These are phyloP conservation scores for Fusarium tanahbumbuense DNA, from an alignment of 2,329 filamentous ascomycete species.

Conservation along the genomic window DNA sequence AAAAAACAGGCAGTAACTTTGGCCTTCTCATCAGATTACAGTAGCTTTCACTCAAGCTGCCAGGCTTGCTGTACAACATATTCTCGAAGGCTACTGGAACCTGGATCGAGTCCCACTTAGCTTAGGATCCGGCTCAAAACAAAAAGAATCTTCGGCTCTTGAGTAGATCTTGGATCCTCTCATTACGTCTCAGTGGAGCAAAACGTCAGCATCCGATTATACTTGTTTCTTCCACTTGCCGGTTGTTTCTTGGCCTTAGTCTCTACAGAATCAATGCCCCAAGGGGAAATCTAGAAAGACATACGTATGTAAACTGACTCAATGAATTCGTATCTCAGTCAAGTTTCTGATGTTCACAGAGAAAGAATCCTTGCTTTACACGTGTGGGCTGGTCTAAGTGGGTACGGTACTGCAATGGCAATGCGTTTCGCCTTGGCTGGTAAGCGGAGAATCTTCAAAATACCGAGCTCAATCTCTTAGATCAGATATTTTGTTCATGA, in stretches of 20 bases:
- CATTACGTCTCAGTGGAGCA: background rate
- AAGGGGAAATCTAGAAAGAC: background rate
- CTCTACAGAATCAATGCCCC: background rate
- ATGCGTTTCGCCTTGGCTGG: background rate
- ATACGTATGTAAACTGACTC: background rate
- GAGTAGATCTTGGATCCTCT: background rate
- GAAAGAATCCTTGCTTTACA: background rate
- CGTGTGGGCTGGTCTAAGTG: background rate
- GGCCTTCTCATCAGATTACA: background rate
- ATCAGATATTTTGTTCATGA: background rate
- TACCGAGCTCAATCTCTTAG: background rate
- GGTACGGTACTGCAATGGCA: background rate
- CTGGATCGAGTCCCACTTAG: background rate
- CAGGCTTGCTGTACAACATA: background rate
- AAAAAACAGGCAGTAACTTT: background rate
- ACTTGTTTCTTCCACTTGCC: background rate
- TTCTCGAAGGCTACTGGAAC: background rate
- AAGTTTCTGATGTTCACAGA: background rate
- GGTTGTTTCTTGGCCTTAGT: background rate
- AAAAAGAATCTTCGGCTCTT: background rate
- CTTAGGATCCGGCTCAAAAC: background rate
- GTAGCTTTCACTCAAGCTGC: background rate
- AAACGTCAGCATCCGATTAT: background rate
- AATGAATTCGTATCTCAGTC: background rate
- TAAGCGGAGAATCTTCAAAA: background rate